Base-by-base conservation (phyloP, 345 rosid species). In the Euclidium syriacum region DNA sequence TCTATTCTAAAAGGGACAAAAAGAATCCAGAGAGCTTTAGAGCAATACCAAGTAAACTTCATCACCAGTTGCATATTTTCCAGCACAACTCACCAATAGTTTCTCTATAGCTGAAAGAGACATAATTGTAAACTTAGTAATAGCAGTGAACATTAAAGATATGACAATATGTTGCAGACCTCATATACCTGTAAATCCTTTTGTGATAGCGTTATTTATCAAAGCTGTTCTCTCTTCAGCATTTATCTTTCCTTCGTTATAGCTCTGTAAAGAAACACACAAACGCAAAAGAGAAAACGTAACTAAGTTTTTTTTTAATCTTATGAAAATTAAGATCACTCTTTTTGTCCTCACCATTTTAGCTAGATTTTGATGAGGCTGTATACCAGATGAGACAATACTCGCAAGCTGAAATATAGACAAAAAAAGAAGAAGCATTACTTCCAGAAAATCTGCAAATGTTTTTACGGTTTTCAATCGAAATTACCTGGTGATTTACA, bases 401-500 rank as follows among this genome's bases (percentile, higher is more conserved):
- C 68, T 91, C 56, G 85, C 83, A 38, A 78, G 95, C 98, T 91
- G 68, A 61, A 71, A 62, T 2, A 15, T 1, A 53, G 25, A 36
- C n/a, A n/a, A n/a, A n/a, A n/a, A 46, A 57, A 41, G 0, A 18
- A 41, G 2, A 38, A 22, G 51, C 33, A 53, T 19, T 51, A 50
- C 32, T 36, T 39, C 36, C 58, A 24, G 25, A 62, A 12, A n/a
- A n/a, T 2, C 19, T n/a, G n/a, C n/a, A n/a, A n/a, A n/a, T n/a
- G n/a, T n/a, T n/a, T n/a, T n/a, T n/a, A n/a, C n/a, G n/a, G n/a
- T n/a, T n/a, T n/a, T n/a, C n/a, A n/a, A n/a, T n/a, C n/a, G n/a
- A n/a, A n/a, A n/a, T n/a, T n/a, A 91, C 98, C 87, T 88, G 90
- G 70, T 71, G 79, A 68, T 82, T 85, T 32, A 91, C 52, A 41